A percentile compares a stretch with the other conserved stretches of the same genome.
Conservation (phyloP, 1,284 basidiomycete species). For the Lentinus polychrous region DNA sequence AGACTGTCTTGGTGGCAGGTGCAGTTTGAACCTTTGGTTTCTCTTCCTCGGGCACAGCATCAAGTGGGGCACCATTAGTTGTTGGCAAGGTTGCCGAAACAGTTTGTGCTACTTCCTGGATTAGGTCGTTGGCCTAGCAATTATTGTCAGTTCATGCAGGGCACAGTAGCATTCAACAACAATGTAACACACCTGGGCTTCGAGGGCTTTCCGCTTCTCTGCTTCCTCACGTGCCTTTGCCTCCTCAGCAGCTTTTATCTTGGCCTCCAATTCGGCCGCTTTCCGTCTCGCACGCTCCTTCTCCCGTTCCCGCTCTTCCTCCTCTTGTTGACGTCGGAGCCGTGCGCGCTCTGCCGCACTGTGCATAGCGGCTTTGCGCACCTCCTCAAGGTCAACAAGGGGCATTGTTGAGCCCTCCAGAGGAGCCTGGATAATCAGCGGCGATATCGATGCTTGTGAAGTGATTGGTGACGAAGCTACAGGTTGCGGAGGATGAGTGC, state of each 20-base stretch:
- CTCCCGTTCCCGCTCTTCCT: conserved; percentile 78
- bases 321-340: conserved; percentile 74
- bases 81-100: conserved; percentile 14
- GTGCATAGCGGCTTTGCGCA: conserved; percentile 83
- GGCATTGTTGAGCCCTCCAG: conserved; percentile 27
- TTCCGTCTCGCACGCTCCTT: conserved; percentile 82
- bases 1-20: conserved; percentile 4
- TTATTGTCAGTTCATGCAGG: neutral
- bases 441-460: conserved; percentile 16
- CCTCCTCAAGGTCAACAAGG: conserved; percentile 60
- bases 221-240: conserved; percentile 24
- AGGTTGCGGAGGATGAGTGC: neutral
- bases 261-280: conserved; percentile 79
- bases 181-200: conserved; percentile 18
- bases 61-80: neutral
- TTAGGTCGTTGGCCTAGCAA: conserved; percentile 34
- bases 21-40: conserved; percentile 8
- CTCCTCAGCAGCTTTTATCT: conserved; percentile 45
- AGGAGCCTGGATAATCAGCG: conserved; percentile 23
- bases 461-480: conserved; percentile 7
- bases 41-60: conserved; percentile 3
- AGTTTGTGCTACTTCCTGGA: conserved; percentile 23
- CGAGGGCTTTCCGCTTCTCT: conserved; percentile 13
- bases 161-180: neutral
- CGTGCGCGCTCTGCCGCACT: conserved; percentile 84